Conservation (phyloP, 371 early-diverging fungal species). For the Fennellomyces sp. region DNA sequence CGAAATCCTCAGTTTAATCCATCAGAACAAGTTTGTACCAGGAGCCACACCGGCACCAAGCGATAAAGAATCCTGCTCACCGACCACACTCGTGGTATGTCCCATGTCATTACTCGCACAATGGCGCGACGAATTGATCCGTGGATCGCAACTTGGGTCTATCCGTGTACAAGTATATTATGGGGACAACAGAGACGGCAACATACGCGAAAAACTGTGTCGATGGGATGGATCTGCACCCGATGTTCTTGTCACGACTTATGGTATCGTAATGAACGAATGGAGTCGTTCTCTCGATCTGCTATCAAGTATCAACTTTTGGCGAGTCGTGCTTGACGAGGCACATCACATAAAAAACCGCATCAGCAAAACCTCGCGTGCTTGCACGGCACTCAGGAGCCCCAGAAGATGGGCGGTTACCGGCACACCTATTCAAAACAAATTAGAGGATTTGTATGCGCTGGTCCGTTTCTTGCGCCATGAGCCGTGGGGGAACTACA, state of each 20-base stretch:
- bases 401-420: conserved; percentile 80
- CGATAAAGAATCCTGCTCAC: conserved; percentile 27
- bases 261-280: conserved; percentile 62
- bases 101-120: conserved; percentile 74
- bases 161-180: conserved; percentile 61
- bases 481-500: conserved; percentile 70
- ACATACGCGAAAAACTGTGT: conserved; percentile 13
- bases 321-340: conserved; percentile 77
- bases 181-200: conserved; percentile 37
- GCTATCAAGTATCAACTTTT: conserved; percentile 49
- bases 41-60: conserved; percentile 11
- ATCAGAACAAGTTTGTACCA: conserved; percentile 27
- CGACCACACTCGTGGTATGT: conserved; percentile 67
- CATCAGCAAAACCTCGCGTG: conserved; percentile 59
- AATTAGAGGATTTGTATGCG: conserved; percentile 81
- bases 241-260: conserved; percentile 70
- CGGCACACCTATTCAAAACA: conserved; percentile 79
- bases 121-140: conserved; percentile 70
- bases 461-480: conserved; percentile 78
- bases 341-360: conserved; percentile 78
- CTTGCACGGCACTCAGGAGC: conserved; percentile 62
- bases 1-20: conserved; percentile 78
- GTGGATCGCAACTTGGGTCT: conserved; percentile 46
- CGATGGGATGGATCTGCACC: conserved; percentile 46
- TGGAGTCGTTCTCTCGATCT: conserved; percentile 22